Evolutionary conservation across 2,329 filamentous ascomycete genomes (phyloP), one percentile per base, ranked within the genome.

Genomic region (Geosmithia flava): DNA sequence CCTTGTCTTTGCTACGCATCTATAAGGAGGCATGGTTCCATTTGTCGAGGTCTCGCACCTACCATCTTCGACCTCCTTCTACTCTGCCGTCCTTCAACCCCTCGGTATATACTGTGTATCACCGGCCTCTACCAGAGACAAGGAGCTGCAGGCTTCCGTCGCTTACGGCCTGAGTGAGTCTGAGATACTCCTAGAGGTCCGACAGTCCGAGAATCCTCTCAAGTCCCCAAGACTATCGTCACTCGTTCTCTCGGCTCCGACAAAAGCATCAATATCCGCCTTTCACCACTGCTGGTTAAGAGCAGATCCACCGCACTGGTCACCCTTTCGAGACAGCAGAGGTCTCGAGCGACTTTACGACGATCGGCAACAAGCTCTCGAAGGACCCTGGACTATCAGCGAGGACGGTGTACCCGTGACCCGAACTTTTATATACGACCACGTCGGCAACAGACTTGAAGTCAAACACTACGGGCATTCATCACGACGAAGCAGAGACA

Each of bases 371-470:
- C 29, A 41, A 49, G 54, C 51, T 44, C 49, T 49, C 45, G 45
- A 49, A 44, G 52, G 51, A 49, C 52, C 58, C 57, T 59, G 62
- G 60, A 54, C 66, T 65, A 53, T 64, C 56, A 54, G 55, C 47
- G 56, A 59, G 55, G 20, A 20, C 42, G 46, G 46, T 10, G 16
- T 20, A 11, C 19, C 20, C 11, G 19, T 20, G 3, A 47, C 29
- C 45, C 63, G 58, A 67, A 76, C 64, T 69, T 78, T 68, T 72
- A 81, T 88, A 41, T 75, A 80, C 51, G 88, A 95, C 63, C 75
- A 87, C 48, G 87, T 95, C 67, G 86, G 86, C 46, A 94, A 95
- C 67, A 85, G 77, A 55, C 81, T 95, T 60, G 86, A 93, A 59
- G 84, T 87, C 29, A 78, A 90, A 46, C 85, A 80, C 40, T 54